Conservation (phyloP, 352 stramenopile genomes). For the Plasmopara muralis region DNA sequence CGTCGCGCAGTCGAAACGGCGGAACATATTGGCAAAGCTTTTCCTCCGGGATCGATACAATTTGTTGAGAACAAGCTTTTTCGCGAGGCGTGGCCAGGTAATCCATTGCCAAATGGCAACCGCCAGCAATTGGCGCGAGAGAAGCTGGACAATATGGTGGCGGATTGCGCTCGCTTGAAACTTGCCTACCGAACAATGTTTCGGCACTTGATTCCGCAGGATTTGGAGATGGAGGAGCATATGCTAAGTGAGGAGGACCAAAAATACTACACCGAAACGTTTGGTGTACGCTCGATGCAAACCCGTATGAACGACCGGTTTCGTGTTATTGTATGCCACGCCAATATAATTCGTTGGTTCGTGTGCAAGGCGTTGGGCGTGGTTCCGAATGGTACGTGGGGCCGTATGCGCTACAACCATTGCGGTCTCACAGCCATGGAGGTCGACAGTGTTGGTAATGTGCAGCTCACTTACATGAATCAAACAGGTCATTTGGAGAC, state of each 20-base stretch:
- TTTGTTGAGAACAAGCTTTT: slow-evolving; percentile 63
- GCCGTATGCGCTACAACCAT: slow-evolving; percentile 67
- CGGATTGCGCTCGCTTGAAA: slow-evolving; percentile 56
- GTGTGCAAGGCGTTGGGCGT: slow-evolving; percentile 59
- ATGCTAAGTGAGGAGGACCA: slow-evolving; percentile 46
- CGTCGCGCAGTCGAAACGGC: slow-evolving; percentile 48
- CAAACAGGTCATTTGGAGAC: slow-evolving; percentile 52
- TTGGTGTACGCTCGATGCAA: slow-evolving; percentile 31
- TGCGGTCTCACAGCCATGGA: slow-evolving; percentile 55
- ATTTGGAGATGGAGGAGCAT: slow-evolving; percentile 42
- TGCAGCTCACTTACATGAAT: slow-evolving; percentile 63
- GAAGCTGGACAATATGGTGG: slow-evolving; percentile 71
- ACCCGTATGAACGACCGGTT: slow-evolving; percentile 42
- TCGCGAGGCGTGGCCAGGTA: slow-evolving; percentile 59
- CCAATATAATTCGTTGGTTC: slow-evolving; percentile 73
- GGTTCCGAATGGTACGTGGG: slow-evolving; percentile 57
- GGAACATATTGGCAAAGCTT: slow-evolving; percentile 32
- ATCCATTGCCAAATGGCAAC: slow-evolving; percentile 55
- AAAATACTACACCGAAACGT: slow-evolving; percentile 40
- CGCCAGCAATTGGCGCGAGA: slow-evolving; percentile 55
- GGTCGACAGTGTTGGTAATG: slow-evolving; percentile 61
- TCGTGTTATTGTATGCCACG: slow-evolving; percentile 55
- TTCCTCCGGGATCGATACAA: slow-evolving; percentile 29
- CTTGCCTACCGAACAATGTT: slow-evolving; percentile 62
- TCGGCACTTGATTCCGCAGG: slow-evolving; percentile 55